Conservation (phyloP, 495 filamentous ascomycete genomes). For the Diplogelasinospora grovesii region DNA sequence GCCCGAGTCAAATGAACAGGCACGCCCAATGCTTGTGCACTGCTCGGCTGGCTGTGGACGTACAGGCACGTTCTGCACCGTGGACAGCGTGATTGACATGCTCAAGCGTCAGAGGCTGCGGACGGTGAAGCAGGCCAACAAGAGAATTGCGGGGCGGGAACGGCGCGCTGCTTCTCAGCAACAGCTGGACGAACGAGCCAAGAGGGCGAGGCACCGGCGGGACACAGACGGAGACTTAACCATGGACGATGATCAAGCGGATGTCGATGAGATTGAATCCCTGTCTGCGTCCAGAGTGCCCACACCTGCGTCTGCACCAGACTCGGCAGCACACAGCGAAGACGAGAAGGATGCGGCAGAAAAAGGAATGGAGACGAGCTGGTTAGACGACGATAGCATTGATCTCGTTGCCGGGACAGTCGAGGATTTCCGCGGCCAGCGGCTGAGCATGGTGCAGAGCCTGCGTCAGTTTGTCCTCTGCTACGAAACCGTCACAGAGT, state of each 20-base stretch:
- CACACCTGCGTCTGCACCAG: not conserved
- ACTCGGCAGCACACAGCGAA: not conserved
- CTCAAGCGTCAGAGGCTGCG: constrained; percentile 66
- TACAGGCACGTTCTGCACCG: constrained; percentile 93
- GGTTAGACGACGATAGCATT: constrained; percentile 47
- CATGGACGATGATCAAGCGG: constrained; percentile 24
- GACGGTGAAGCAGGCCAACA: constrained; percentile 22
- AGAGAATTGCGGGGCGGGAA: constrained; percentile 33
- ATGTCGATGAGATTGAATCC: constrained; percentile 9
- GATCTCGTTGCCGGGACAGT: constrained; percentile 84
- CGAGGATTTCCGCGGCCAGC: constrained; percentile 78
- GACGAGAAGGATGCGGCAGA: constrained; percentile 1
- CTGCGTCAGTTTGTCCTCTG: constrained; percentile 91
- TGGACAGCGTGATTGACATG: constrained; percentile 91
- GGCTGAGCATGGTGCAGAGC: constrained; percentile 95
- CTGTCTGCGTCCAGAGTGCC: constrained; percentile 5
- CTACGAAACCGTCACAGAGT: constrained; percentile 92
- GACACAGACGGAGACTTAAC: constrained; percentile 39
- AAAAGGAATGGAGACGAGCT: constrained; percentile 28
- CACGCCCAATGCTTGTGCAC: constrained; percentile 79
- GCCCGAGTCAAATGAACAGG: constrained; percentile 44
- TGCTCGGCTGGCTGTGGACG: constrained; percentile 94
- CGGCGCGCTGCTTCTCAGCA: constrained; percentile 5
- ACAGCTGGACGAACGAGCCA: constrained; percentile 3
- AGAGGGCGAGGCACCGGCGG: constrained; percentile 1